These are phyloP conservation scores for Alternaria conjuncta DNA, from an alignment of 2,329 filamentous ascomycete species.

Conservation along the genomic window DNA sequence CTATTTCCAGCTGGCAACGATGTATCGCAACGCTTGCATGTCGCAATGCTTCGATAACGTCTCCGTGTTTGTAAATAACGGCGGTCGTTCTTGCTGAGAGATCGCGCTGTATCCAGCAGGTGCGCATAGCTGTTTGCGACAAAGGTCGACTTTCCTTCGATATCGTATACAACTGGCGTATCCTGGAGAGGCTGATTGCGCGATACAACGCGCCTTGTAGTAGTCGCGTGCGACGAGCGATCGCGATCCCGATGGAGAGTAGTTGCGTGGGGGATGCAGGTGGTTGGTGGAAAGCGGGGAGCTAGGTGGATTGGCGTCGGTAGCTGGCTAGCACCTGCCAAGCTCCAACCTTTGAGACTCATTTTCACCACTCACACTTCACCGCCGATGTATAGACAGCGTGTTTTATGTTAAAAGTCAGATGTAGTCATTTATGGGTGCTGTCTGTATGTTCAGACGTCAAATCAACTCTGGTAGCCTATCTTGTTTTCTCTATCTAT, in stretches of 20 bases:
- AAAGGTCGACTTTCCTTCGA: not conserved
- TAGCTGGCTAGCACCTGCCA: not conserved
- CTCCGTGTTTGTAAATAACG: not conserved
- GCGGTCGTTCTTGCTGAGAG: not conserved
- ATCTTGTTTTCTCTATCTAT: not conserved
- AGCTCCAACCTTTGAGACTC: not conserved
- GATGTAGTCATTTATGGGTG: not conserved
- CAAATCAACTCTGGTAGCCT: not conserved
- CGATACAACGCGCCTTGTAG: not conserved
- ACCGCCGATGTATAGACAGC: not conserved
- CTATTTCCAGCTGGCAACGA: not conserved
- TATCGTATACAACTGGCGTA: not conserved
- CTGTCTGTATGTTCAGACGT: not conserved
- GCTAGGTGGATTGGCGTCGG: not conserved
- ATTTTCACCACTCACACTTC: not conserved
- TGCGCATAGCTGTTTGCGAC: not conserved
- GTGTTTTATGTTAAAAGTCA: not conserved
- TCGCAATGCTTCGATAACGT: not conserved
- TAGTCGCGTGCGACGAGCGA: not conserved
- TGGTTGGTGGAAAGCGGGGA: not conserved
- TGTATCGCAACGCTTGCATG: not conserved
- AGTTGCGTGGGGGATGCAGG: not conserved
- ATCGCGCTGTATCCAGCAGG: not conserved
- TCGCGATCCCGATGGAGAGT: not conserved
- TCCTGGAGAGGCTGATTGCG: not conserved